Evolutionary conservation across 2,329 filamentous ascomycete species (phyloP), one percentile per base, ranked within the genome.

Genomic region (Nothopassalora personata): DNA sequence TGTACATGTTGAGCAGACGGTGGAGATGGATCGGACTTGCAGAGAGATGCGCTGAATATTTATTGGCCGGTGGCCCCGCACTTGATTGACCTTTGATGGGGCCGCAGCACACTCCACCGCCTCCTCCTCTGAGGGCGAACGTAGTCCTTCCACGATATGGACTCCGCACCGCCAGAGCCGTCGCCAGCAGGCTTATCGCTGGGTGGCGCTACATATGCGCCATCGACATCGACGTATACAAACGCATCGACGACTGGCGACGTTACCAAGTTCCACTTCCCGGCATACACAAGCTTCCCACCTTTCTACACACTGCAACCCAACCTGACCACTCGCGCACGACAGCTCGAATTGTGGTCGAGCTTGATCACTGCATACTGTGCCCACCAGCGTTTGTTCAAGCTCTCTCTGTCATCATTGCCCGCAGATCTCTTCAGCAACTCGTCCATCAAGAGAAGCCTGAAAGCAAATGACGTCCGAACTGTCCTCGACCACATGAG

Each of bases 301-400:
- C 87, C 90, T 71, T 92, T 94, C 86, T 94, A 89, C 83, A 91
- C 88, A 57, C 85, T 85, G 56, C 90, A 94, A 75, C 83, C 86
- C 36, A 90, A 90, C 77, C 80, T 85, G 61, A 82, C 83, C 31
- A 93, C 89, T 9, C 86, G 83, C 71, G 84, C 87, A 75, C 85
- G 87, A 49, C 90, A 94, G 71, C 86, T 91, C 61, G 79, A 83
- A 60, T 92, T 92, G 76, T 99, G 94, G 94, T 86, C 88, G n/a
- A 75, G 84, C 33, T 84, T 97, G 15, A 85, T 97, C 71, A 90
- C 91, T 61, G 76, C 86, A 71, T 97, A 96, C 86, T 90, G 89
- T 75, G 84, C 85, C 0, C 83, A 90, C 76, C 81, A 93, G 78
- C 86, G 84, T 67, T 78, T 92, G 71, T 96, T 86, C 79, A 84